These are phyloP conservation scores for Cystofilobasidium capitatum DNA, from an alignment of 768 basidiomycete genomes.

Conservation along the genomic window DNA sequence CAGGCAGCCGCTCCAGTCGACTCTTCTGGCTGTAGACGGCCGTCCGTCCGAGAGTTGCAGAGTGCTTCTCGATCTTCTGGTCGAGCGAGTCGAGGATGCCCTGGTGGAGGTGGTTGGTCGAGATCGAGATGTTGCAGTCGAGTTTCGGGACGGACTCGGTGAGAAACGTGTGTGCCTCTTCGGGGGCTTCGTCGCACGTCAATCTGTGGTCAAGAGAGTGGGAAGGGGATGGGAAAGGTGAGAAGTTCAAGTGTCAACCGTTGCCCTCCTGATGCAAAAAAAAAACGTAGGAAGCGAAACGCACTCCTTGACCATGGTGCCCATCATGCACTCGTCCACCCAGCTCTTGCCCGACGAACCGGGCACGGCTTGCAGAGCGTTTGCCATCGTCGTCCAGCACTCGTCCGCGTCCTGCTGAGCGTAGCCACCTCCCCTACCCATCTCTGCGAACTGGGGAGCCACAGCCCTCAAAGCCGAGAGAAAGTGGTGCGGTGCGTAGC, in stretches of 20 bases:
- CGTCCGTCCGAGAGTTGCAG: constrained; percentile 64
- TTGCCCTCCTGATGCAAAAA: neutral
- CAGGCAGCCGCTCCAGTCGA: constrained; percentile 69
- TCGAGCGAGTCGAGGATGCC: constrained; percentile 79
- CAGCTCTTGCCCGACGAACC: constrained; percentile 46
- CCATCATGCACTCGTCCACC: constrained; percentile 70
- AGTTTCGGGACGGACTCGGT: constrained; percentile 74
- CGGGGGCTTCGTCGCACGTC: constrained; percentile 68
- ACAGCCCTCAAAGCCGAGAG: constrained; percentile 58
- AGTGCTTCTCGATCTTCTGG: constrained; percentile 74
- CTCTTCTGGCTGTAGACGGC: constrained; percentile 73
- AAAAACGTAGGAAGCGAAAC: constrained; percentile 28
- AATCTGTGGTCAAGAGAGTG: constrained; percentile 48
- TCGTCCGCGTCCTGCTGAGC: constrained; percentile 96
- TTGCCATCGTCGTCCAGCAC: constrained; percentile 68
- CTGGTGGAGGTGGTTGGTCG: constrained; percentile 77
- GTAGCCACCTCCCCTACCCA: constrained; percentile 46
- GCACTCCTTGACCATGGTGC: constrained; percentile 63
- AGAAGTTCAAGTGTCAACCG: neutral
- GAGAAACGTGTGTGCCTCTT: constrained; percentile 57
- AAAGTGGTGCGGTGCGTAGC: constrained; percentile 61
- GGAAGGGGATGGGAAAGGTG: neutral
- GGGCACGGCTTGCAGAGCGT: constrained; percentile 57
- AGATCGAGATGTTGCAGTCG: constrained; percentile 78
- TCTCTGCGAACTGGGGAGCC: constrained; percentile 85